Conservation (phyloP, 2,329 filamentous ascomycete genomes). For the Epichloe amarillans region DNA sequence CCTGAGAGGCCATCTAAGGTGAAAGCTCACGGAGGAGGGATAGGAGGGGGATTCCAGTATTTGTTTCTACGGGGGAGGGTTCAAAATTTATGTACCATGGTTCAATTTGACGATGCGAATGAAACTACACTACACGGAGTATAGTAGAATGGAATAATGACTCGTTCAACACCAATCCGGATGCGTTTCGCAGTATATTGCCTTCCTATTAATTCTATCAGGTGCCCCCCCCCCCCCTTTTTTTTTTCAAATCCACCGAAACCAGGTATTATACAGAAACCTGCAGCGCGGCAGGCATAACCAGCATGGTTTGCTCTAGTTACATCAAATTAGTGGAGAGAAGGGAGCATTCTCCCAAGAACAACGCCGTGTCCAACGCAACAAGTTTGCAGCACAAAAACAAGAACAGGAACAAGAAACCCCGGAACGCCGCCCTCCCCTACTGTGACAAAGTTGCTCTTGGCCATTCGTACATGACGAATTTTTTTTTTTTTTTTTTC, state of each 20-base stretch:
- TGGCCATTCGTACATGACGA: background rate
- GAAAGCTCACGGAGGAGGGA: too few relatives aligned
- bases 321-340: background rate
- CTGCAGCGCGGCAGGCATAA: background rate
- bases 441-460: background rate
- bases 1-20: background rate
- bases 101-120: too few relatives aligned
- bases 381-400: background rate
- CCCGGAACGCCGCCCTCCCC: background rate
- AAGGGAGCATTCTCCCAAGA: background rate
- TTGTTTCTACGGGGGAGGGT: too few relatives aligned
- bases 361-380: background rate
- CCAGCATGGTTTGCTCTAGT: background rate
- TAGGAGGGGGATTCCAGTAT: too few relatives aligned
- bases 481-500: too few relatives aligned
- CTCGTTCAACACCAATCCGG: too few relatives aligned
- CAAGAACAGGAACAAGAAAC: background rate
- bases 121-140: too few relatives aligned
- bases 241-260: too few relatives aligned
- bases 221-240: background rate
- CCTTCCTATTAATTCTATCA: background rate
- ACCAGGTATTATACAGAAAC: background rate
- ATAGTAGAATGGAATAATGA: too few relatives aligned
- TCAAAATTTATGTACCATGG: too few relatives aligned
- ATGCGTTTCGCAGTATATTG: background rate